Base-by-base conservation (phyloP, 78 protist genomes). In the Dictyostelium citrinum region DNA sequence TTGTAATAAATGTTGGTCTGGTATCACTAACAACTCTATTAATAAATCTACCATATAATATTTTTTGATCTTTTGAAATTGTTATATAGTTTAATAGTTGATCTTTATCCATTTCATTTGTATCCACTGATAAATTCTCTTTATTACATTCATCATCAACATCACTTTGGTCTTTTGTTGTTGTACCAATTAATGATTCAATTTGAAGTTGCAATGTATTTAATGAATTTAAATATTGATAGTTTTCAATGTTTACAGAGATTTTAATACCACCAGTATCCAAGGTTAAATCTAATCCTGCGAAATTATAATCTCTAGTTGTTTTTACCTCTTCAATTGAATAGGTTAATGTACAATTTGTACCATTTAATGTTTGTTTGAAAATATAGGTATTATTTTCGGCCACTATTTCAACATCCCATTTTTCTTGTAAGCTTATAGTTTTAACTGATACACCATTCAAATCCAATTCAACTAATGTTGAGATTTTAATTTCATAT, bases 41-140 rank as follows among this genome's bases (percentile, higher is more conserved):
- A 70, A 70, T 70, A 17, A 70, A 70, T 70, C 77, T 70, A 33
- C 77, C 77, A 33, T 70, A 70, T 70, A 70, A 70, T 6, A 70
- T 17, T 70, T 70, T 70, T 70, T 70, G 39, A 70, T 70, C 35
- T 33, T 70, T 70, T 70, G 39, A 16, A 33, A 70, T 70, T 27
- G 77, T 70, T 31, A 70, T 33, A 70, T 70, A 70, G 33, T 70
- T 70, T 70, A 70, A 70, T 46, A 76, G 17, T 70, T 70, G 37
- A 33, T 70, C n/a, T 33, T 70, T 70, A 33, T 70, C 45, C 43
- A 70, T 31, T 70, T 70, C 24, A 33, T 27, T 17, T 29, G 77
- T 33, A 70, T 70, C 77, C 0, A 70, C 43, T 68, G 37, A 16
- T 11, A 35, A 29, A 31, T 70, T 16, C 20, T 31, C 14, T 16